Evolutionary conservation across 2,329 filamentous ascomycete species (phyloP).

Genomic region (Colletotrichum magnum): DNA sequence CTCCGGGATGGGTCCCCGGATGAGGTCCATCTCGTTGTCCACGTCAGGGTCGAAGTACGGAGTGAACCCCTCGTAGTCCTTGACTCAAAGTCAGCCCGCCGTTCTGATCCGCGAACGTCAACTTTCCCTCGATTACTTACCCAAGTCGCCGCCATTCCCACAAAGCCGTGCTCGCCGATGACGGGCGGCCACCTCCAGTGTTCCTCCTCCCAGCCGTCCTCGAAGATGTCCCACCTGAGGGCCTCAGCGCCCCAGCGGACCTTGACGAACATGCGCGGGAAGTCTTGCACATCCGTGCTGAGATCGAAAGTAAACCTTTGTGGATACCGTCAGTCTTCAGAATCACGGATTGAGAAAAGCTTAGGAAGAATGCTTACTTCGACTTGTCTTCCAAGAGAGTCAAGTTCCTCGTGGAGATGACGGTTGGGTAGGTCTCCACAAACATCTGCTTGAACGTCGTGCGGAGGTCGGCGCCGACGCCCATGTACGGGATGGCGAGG

Average conservation of each 20-base stretch:
- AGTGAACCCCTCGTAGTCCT: conserved; percentile 20
- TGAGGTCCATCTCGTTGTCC: conserved; percentile 29
- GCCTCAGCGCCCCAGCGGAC: conserved; percentile 32
- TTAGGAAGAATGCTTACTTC: conserved; percentile 9
- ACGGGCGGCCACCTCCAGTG: conserved; percentile 58
- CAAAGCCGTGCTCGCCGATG: conserved; percentile 53
- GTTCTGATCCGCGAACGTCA: not conserved
- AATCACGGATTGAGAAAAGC: not conserved
- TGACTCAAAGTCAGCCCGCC: not conserved
- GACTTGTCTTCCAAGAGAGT: conserved; percentile 31
- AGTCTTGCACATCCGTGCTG: conserved; percentile 27
- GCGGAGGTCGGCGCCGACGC: conserved; percentile 30
- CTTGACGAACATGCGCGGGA: conserved; percentile 19
- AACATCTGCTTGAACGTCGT: conserved; percentile 27
- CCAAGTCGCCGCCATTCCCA: conserved; percentile 49
- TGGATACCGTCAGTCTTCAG: not conserved
- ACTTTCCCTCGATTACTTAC: not conserved
- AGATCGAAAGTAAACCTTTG: conserved; percentile 39
- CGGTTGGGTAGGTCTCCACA: conserved; percentile 2
- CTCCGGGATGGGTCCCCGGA: conserved; percentile 21
- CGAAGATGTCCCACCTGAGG: conserved; percentile 51
- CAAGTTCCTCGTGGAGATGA: conserved; percentile 10
- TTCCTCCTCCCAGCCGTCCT: conserved; percentile 53
- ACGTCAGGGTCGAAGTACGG: conserved; percentile 23
- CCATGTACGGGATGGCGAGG: conserved; percentile 58